Evolutionary conservation across 2,329 filamentous ascomycete genomes (phyloP).

Genomic region (Fusarium brevicatenulatum): DNA sequence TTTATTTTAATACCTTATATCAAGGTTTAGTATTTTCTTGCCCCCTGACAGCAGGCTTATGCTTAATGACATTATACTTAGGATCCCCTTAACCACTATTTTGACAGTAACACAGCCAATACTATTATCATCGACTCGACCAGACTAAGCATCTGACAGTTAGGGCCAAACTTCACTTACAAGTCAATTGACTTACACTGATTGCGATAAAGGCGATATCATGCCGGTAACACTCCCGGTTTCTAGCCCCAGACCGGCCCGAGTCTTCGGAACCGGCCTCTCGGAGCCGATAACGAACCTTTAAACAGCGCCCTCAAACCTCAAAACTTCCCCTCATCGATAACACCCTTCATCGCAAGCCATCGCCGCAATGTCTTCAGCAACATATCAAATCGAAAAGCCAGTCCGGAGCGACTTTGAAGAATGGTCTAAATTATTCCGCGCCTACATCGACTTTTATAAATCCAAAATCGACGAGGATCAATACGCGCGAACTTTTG

Average conservation of each 20-base stretch:
- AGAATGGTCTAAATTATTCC: slow-evolving; percentile 22
- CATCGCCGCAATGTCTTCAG: background rate
- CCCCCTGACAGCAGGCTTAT: background rate
- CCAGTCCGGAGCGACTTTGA: slow-evolving; percentile 11
- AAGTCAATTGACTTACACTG: background rate
- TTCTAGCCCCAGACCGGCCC: background rate
- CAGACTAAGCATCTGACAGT: rapidly evolving
- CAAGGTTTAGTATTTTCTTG: too few relatives aligned
- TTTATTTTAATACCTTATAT: too few relatives aligned
- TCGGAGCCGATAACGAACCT: background rate
- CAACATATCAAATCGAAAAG: slow-evolving; percentile 10
- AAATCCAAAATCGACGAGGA: slow-evolving; percentile 14
- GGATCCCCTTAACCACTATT: background rate
- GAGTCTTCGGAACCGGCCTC: slow-evolving; percentile 5
- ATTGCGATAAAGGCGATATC: background rate
- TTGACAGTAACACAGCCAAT: background rate
- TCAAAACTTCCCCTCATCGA: too few relatives aligned
- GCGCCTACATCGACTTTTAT: slow-evolving; percentile 29
- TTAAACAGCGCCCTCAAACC: background rate
- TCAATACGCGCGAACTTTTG: slow-evolving; percentile 19
- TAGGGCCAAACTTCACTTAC: background rate
- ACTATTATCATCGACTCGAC: rapidly evolving
- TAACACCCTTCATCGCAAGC: rapidly evolving
- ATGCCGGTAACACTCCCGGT: background rate
- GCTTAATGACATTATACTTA: background rate